Conservation (phyloP, 1,284 basidiomycete species). For the Trichosporon sp. region DNA sequence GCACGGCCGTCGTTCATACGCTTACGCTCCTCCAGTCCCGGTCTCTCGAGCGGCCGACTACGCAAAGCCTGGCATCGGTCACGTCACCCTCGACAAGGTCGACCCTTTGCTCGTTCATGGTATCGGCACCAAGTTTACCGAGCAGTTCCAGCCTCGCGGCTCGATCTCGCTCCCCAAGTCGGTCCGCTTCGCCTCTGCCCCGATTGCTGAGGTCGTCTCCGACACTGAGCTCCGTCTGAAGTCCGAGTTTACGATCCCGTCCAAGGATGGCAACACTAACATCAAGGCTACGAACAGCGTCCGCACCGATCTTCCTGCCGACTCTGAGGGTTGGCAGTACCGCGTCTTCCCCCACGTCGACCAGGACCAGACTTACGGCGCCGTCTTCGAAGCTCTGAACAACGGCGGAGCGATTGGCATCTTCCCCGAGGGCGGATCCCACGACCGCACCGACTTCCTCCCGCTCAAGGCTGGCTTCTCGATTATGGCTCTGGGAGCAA, state of each 20-base stretch:
- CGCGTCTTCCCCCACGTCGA: conserved; percentile 79
- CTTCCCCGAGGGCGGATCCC: conserved; percentile 95
- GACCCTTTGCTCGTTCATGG: conserved; percentile 76
- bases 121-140: conserved; percentile 66
- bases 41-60: conserved; percentile 88
- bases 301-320: conserved; percentile 54
- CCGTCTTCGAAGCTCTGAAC: conserved; percentile 83
- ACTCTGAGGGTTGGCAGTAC: conserved; percentile 59
- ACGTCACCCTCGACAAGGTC: conserved; percentile 64
- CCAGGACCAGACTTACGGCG: conserved; percentile 89
- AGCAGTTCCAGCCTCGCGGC: conserved; percentile 71
- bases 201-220: conserved; percentile 82
- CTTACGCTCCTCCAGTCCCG: conserved; percentile 59
- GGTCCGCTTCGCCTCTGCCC: conserved; percentile 69
- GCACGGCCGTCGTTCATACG: neutral
- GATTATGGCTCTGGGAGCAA: conserved; percentile 95
- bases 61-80: conserved; percentile 72
- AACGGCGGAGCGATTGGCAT: conserved; percentile 88
- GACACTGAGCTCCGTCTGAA: conserved; percentile 79
- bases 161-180: conserved; percentile 85
- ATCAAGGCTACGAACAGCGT: conserved; percentile 69
- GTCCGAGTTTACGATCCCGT: conserved; percentile 63
- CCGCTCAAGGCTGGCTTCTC: conserved; percentile 94
- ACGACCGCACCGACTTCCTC: conserved; percentile 88
- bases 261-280: conserved; percentile 51